phyloP scores from a whole-genome alignment of 2,329 filamentous ascomycete species.

The Xylaria sp. region DNA sequence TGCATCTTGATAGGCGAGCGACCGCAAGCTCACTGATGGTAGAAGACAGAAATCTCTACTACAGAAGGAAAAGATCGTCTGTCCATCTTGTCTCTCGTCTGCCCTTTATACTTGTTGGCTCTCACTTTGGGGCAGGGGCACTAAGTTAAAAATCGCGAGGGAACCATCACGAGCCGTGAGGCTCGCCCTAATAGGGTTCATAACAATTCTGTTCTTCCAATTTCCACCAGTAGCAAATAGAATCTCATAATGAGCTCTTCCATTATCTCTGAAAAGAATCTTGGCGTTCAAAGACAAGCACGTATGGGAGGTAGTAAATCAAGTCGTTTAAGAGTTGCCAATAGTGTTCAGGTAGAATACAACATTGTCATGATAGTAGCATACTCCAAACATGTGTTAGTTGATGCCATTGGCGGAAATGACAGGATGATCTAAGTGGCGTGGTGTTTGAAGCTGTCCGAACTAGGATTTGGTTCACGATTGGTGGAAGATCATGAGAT shows the following conservation, averaged over 20 bases:
- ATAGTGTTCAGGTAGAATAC: constrained; percentile 14
- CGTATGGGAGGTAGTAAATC: constrained; percentile 18
- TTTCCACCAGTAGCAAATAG: constrained; percentile 33
- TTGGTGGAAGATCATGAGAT: constrained; percentile 33
- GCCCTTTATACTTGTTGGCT: constrained; percentile 18
- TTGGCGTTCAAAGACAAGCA: background rate
- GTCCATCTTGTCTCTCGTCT: background rate
- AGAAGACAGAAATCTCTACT: constrained; percentile 14
- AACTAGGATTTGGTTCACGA: background rate
- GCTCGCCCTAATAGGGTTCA: background rate
- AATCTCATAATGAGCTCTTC: background rate
- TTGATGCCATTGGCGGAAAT: constrained; percentile 32
- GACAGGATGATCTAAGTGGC: constrained; percentile 7
- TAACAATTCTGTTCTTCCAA: constrained; percentile 2
- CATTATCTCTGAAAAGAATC: background rate
- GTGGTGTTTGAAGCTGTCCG: constrained; percentile 13
- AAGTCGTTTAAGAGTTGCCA: background rate
- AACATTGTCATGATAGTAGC: background rate
- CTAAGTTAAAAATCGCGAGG: background rate
- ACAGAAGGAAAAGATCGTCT: constrained; percentile 10
- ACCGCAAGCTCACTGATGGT: constrained; percentile 5
- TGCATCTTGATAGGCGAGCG: constrained; percentile 20
- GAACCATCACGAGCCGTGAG: background rate
- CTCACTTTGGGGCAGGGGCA: background rate
- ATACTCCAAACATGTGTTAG: background rate